A percentile compares a stretch with the other conserved stretches of the same genome.
Evolutionary conservation across 495 filamentous ascomycete genomes (phyloP).

Genomic region (Collariella sp.): DNA sequence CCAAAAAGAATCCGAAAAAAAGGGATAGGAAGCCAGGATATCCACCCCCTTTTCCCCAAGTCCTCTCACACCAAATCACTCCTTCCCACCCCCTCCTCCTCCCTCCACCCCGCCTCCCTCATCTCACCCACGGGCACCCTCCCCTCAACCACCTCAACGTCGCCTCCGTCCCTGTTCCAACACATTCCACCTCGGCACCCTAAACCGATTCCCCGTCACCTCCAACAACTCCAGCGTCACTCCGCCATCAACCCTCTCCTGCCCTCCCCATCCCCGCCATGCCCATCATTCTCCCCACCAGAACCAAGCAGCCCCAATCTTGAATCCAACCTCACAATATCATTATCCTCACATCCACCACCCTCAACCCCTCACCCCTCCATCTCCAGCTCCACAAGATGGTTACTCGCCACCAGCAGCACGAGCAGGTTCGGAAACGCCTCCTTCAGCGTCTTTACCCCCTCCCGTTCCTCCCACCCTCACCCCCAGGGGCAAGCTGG

Average conservation of each 20-base stretch:
- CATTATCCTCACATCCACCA: constrained; percentile 76
- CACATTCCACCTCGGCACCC: constrained; percentile 79
- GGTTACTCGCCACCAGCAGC: constrained; percentile 69
- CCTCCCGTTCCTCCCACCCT: too few relatives aligned
- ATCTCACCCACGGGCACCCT: constrained; percentile 63
- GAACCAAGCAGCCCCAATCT: constrained; percentile 66
- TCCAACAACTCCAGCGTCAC: constrained; percentile 47
- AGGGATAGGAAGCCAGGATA: too few relatives aligned
- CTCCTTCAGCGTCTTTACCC: constrained; percentile 33
- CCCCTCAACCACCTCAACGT: constrained; percentile 73
- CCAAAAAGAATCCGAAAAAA: too few relatives aligned
- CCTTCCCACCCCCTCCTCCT: constrained; percentile 26
- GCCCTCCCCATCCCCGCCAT: constrained; percentile 41
- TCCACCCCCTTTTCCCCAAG: too few relatives aligned
- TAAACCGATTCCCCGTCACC: constrained; percentile 71
- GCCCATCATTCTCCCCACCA: too few relatives aligned
- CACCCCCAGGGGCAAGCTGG: constrained; percentile 54
- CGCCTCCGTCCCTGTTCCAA: constrained; percentile 83
- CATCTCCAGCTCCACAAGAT: constrained; percentile 59
- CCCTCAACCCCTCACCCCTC: constrained; percentile 66
- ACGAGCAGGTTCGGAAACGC: constrained; percentile 58
- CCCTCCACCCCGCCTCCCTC: constrained; percentile 33
- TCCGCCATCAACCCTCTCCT: too few relatives aligned
- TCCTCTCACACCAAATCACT: too few relatives aligned
- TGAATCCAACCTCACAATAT: constrained; percentile 67